Evolutionary conservation across 2,329 filamentous ascomycete species (phyloP), one percentile per base, ranked within the genome.

Genomic region (Xylaria sp.): DNA sequence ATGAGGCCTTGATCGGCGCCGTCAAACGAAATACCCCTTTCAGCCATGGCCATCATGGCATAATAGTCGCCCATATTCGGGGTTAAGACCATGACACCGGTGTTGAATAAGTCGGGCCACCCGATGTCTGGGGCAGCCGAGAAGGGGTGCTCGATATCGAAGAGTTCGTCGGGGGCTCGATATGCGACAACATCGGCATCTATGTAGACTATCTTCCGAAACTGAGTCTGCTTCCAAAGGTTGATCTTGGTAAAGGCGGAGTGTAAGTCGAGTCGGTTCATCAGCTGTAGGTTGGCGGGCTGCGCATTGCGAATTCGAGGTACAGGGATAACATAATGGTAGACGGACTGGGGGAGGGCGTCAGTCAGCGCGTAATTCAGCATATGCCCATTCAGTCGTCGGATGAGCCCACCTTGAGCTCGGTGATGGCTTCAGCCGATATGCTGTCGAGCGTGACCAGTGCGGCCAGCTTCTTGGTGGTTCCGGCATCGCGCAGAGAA

Each of bases 71-170:
- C 92, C 87, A 94, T 85, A 81, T 95, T 92, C 41, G 96, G 96
- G 18, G 87, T 91, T 69, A 99, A 82, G 44, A 94, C 94, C 94
- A 99, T 97, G 75, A 99, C 90, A 77, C 96, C 96, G n/a, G 92
- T 94, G 82, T 99, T 99, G 89, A 98, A 98, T 70, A 94, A 88
- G 82, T 99, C 96, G 41, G 96, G 96, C 96, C 96, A 99, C 74
- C 96, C 96, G 76, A 98, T 94, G 81, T 99, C 96, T 39, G 96
- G 94, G 12, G 93, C 94, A 1, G 96, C 90, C 50, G 89, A 87
- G 78, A 91, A 91, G 63, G 85, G 78, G 57, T 88, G 82, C 4
- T 83, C 77, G 28, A 90, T 79, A 66, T 90, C 87, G 78, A 99
- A 97, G 65, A 99, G 89, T 86, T 99, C 96, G 77, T 99, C 95